Percentiles rank a stretch among this genome's conserved stretches.
Conservation (phyloP, 331 rosid genomes). For the Telfairia occidentalis region DNA sequence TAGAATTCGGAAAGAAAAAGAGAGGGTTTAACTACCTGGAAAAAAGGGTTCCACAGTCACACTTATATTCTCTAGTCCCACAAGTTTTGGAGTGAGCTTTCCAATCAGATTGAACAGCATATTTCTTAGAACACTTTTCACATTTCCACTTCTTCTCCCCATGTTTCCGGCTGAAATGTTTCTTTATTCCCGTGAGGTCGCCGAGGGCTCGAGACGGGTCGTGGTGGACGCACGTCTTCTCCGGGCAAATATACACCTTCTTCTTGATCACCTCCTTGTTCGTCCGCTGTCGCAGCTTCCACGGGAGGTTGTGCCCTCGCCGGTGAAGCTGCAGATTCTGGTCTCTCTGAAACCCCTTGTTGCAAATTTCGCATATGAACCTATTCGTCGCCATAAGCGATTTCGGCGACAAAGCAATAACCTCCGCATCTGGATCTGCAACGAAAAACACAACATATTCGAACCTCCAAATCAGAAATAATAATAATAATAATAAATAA, state of each 20-base stretch:
- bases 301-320: conserved; percentile 17
- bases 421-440: conserved; percentile 20
- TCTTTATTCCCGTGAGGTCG: conserved; percentile 17
- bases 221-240: conserved; percentile 16
- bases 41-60: conserved; percentile 19
- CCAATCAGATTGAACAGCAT: conserved; percentile 22
- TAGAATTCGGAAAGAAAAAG: too few relatives aligned
- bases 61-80: conserved; percentile 18
- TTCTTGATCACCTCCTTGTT: conserved; percentile 12
- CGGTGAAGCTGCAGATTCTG: conserved; percentile 16
- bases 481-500: too few relatives aligned
- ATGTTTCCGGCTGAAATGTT: conserved; percentile 17
- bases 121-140: conserved; percentile 17
- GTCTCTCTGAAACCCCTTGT: conserved; percentile 21
- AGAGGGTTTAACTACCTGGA: not conserved
- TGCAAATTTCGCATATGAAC: conserved; percentile 18
- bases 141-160: conserved; percentile 23
- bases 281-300: conserved; percentile 13
- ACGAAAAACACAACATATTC: not conserved
- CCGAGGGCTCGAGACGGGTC: conserved; percentile 20
- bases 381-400: conserved; percentile 18
- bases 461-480: not conserved
- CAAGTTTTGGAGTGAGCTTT: conserved; percentile 22
- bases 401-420: conserved; percentile 16
- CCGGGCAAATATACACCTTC: conserved; percentile 19